Conservation (phyloP, 257 asterid genomes). For the Solanum dulcamara region DNA sequence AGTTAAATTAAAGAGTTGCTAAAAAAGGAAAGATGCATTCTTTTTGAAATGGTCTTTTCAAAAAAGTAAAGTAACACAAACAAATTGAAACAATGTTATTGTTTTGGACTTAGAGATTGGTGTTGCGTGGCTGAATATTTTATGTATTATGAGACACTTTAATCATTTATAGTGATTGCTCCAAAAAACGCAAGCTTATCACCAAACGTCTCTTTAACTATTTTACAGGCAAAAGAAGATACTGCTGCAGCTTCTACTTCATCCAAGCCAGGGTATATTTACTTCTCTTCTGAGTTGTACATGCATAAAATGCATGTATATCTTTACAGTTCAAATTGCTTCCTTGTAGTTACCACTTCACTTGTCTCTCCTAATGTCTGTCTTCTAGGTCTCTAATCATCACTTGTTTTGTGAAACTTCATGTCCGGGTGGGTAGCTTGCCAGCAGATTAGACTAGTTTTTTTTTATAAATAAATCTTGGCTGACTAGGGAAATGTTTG, state of each 20-base stretch:
- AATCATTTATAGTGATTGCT: no score
- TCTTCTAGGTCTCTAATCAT: background rate
- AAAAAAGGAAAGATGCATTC: background rate
- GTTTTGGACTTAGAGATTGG: background rate
- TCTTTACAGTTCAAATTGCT: background rate
- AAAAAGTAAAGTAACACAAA: no score
- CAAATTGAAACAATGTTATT: background rate
- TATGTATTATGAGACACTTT: no score
- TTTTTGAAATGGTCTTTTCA: no score
- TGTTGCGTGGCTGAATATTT: background rate
- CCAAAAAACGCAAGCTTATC: no score
- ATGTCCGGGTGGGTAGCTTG: background rate
- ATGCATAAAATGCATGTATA: background rate
- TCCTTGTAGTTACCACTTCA: background rate
- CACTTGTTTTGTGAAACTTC: background rate
- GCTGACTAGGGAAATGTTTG: background rate
- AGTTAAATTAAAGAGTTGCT: background rate
- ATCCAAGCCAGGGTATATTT: conserved; percentile 52
- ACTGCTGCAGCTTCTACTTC: conserved; percentile 31
- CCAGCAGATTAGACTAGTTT: background rate
- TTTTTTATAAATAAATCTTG: background rate
- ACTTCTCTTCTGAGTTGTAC: background rate
- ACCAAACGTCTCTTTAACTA: background rate
- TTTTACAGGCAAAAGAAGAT: conserved; percentile 35
- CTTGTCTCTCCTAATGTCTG: background rate